Conservation (phyloP, 2,329 filamentous ascomycete genomes). For the Cadophora luteo-olivacea region DNA sequence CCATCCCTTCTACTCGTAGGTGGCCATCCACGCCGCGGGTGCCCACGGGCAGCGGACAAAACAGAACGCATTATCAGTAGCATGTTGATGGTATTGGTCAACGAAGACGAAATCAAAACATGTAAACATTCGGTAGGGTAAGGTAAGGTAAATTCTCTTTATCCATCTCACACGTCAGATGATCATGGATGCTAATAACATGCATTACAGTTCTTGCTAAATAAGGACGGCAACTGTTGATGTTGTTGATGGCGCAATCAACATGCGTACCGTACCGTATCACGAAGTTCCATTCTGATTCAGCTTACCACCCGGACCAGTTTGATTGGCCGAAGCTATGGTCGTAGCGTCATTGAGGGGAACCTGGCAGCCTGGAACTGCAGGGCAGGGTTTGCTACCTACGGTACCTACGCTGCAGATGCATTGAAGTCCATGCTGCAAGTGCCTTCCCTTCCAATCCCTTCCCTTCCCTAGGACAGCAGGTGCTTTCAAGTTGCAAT, state of each 20-base stretch:
- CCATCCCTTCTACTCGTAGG: too few species aligned
- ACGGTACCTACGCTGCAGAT: neutral
- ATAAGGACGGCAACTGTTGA: neutral
- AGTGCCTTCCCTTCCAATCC: neutral
- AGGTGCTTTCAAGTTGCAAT: neutral
- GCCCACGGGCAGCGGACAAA: constrained; percentile 6
- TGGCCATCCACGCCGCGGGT: constrained; percentile 16
- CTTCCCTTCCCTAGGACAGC: neutral
- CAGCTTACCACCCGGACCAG: constrained; percentile 22
- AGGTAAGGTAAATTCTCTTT: neutral
- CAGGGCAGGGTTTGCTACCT: neutral
- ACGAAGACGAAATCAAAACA: neutral
- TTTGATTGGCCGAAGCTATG: constrained; percentile 33
- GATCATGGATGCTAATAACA: neutral
- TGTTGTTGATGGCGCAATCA: constrained; percentile 23
- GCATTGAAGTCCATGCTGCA: neutral
- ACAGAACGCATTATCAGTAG: neutral
- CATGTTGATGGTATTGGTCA: neutral
- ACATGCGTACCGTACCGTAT: neutral
- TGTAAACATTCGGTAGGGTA: neutral
- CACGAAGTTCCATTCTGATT: neutral
- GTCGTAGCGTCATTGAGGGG: constrained; percentile 29
- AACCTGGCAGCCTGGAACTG: neutral
- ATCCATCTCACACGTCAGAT: neutral
- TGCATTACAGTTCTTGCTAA: neutral